Conservation (phyloP, 345 rosid species). For the Xanthoceras sorbifolium region DNA sequence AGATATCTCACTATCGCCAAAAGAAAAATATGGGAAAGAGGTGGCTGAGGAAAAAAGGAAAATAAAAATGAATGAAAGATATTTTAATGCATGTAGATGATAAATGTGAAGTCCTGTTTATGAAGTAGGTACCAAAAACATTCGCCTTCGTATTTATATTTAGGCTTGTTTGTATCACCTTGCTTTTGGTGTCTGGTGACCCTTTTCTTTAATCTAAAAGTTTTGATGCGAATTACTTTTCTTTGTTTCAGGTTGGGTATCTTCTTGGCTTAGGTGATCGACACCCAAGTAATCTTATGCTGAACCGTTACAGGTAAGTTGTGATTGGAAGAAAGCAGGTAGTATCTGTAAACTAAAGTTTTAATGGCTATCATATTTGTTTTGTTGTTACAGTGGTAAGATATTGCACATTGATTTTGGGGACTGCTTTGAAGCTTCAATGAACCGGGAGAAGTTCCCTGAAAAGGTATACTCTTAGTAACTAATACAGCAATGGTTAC, state of each 20-base stretch:
- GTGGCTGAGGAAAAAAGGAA: neutral
- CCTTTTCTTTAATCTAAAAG: neutral
- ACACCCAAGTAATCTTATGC: slow-evolving; percentile 98
- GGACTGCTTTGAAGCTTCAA: slow-evolving; percentile 98
- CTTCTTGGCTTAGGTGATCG: slow-evolving; percentile 99
- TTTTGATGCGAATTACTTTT: neutral
- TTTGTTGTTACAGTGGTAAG: slow-evolving; percentile 69
- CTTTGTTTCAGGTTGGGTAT: slow-evolving; percentile 82
- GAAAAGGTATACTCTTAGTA: slow-evolving; percentile 64
- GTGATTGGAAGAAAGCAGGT: slow-evolving; percentile 3
- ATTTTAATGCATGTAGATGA: neutral
- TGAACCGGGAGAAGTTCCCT: slow-evolving; percentile 98
- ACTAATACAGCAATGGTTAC: neutral
- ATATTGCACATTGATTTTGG: slow-evolving; percentile 99
- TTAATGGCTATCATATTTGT: slow-evolving; percentile 18
- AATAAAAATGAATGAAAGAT: neutral
- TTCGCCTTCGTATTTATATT: neutral
- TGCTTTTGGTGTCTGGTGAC: neutral
- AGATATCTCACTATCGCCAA: neutral
- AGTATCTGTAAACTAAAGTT: neutral
- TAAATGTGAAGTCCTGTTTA: neutral
- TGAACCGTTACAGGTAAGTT: slow-evolving; percentile 82
- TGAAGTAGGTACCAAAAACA: neutral
- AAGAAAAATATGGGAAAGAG: neutral
- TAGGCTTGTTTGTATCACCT: neutral